Percentiles rank a stretch among this genome's conserved stretches.
Conservation (phyloP, 257 asterid species). For the Nicotiana obtusifolia region DNA sequence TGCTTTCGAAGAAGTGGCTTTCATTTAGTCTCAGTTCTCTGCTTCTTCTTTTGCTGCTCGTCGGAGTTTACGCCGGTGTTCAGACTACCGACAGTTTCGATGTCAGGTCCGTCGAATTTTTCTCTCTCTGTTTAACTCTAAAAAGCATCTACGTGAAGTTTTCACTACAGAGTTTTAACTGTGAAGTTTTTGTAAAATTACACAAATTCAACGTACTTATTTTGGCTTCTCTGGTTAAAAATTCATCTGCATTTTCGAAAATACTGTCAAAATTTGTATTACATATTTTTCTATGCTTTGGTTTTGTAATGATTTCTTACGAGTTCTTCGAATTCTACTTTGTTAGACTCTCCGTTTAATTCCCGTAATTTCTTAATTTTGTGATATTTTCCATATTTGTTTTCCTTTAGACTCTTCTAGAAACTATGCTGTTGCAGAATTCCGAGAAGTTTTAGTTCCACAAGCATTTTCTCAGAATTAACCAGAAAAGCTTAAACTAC, state of each 20-base stretch:
- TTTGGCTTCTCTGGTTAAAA: neutral
- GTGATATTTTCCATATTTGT: neutral
- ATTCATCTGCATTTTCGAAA: neutral
- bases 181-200: neutral
- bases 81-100: conserved; percentile 20
- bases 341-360: neutral
- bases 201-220: neutral
- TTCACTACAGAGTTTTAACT: neutral
- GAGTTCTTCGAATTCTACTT: neutral
- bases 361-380: neutral
- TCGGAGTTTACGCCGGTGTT: conserved; percentile 31
- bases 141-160: neutral
- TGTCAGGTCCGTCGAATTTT: conserved; percentile 31
- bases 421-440: conserved; percentile 5
- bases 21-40: conserved; percentile 29
- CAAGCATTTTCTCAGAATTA: too few species aligned
- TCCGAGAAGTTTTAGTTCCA: neutral
- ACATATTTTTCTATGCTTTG: neutral
- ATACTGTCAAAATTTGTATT: neutral
- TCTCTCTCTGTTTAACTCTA: neutral
- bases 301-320: neutral
- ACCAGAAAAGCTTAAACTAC: too few species aligned
- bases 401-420: neutral
- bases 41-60: conserved; percentile 32
- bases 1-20: conserved; percentile 33